phyloP scores from a whole-genome alignment of 352 stramenopile genomes.

The Globisporangium nagaii region DNA sequence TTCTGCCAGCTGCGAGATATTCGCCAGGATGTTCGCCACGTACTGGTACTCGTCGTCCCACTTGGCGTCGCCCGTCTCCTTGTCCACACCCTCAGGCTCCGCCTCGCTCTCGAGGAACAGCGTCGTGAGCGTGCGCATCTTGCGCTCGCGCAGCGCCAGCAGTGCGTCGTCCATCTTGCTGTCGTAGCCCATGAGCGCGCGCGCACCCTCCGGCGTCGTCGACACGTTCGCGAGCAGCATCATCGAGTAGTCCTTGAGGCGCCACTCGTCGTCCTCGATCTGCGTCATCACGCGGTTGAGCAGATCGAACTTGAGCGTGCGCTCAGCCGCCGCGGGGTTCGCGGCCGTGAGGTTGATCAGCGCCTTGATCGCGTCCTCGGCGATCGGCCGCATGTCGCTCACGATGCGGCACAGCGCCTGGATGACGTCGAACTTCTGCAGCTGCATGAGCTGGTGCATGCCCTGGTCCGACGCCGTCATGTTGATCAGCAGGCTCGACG shows the following conservation, averaged over 20 bases:
- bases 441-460: constrained; percentile 70
- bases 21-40: constrained; percentile 79
- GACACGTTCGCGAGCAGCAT: constrained; percentile 85
- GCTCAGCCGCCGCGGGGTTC: constrained; percentile 60
- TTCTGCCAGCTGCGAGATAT: constrained; percentile 81
- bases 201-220: constrained; percentile 60
- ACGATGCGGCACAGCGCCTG: constrained; percentile 75
- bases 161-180: constrained; percentile 34
- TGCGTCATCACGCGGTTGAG: constrained; percentile 86
- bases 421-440: constrained; percentile 66
- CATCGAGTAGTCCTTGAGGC: constrained; percentile 81
- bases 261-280: constrained; percentile 78
- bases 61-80: constrained; percentile 61
- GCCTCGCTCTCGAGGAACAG: constrained; percentile 68
- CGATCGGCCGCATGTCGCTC: constrained; percentile 79
- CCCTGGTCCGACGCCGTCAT: constrained; percentile 81
- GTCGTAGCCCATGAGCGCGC: constrained; percentile 61
- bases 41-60: constrained; percentile 89
- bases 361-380: constrained; percentile 81
- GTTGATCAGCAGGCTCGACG: constrained; percentile 74
- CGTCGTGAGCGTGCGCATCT: constrained; percentile 71
- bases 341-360: constrained; percentile 83
- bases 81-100: constrained; percentile 71
- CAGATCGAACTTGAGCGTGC: constrained; percentile 70
- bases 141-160: constrained; percentile 65